Percentiles rank a stretch among this genome's conserved stretches.
phyloP scores from a whole-genome alignment of 140 eudicot species.

The Oenanthe javanica region DNA sequence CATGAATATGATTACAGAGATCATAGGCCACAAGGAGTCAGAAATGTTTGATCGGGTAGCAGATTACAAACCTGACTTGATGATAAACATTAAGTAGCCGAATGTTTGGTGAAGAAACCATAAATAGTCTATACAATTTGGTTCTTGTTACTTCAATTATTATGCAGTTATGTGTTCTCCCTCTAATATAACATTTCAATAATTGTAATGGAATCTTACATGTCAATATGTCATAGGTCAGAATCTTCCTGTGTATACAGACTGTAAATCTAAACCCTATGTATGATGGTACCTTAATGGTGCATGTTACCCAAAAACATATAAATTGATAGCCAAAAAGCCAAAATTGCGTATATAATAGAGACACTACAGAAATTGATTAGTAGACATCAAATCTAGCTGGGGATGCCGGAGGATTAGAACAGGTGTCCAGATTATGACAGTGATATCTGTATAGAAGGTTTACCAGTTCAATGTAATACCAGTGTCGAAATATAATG shows the following conservation, averaged over 20 bases:
- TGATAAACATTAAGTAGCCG: conserved; percentile 9
- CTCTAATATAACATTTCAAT: background rate
- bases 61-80: background rate
- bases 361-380: background rate
- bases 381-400: background rate
- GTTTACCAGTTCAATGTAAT: background rate
- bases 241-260: background rate
- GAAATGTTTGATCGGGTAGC: background rate
- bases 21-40: background rate
- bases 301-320: background rate
- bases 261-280: background rate
- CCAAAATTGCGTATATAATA: background rate
- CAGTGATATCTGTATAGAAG: background rate
- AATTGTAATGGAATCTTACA: background rate
- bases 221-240: background rate
- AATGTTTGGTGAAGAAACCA: conserved; percentile 5
- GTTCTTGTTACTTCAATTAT: conserved; percentile 3
- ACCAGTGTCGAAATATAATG: background rate
- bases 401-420: background rate
- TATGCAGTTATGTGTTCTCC: background rate
- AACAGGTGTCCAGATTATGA: conserved; percentile 2
- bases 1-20: background rate
- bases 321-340: background rate
- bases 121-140: background rate
- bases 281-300: background rate